Conservation (phyloP, 495 filamentous ascomycete species). For the Ramalina intermedia region DNA sequence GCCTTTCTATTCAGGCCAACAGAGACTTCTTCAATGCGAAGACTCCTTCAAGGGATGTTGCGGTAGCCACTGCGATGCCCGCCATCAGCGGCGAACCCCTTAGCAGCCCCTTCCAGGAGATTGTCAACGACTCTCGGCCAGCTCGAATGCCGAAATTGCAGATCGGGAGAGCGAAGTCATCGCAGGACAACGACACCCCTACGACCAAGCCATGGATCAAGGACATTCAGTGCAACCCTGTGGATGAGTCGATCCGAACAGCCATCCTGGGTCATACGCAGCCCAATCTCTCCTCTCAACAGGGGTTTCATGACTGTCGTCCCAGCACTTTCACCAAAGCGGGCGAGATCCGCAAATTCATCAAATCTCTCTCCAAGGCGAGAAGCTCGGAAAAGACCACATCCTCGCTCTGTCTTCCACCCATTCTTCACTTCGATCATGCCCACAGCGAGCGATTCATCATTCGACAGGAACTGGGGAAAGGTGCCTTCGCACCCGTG, state of each 20-base stretch:
- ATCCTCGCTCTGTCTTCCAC: slow-evolving; percentile 37
- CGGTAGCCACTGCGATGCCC: slow-evolving; percentile 28
- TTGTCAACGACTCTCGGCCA: slow-evolving; percentile 26
- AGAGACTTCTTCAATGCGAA: slow-evolving; percentile 50
- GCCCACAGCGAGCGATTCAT: slow-evolving; percentile 46
- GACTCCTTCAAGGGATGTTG: slow-evolving; percentile 47
- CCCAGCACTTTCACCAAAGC: slow-evolving; percentile 42
- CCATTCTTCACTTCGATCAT: slow-evolving; percentile 52
- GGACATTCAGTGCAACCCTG: slow-evolving; percentile 76
- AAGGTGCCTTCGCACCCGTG: slow-evolving; percentile 87
- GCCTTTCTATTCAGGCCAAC: slow-evolving; percentile 40
- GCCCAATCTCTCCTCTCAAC: slow-evolving; percentile 54
- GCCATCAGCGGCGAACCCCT: slow-evolving; percentile 37
- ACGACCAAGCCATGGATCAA: slow-evolving; percentile 55
- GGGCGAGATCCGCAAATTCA: slow-evolving; percentile 64
- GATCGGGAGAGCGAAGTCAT: slow-evolving; percentile 1
- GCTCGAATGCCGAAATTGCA: slow-evolving; percentile 3
- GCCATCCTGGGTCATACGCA: slow-evolving; percentile 59
- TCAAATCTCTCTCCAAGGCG: slow-evolving; percentile 49
- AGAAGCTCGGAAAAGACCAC: slow-evolving; percentile 49
- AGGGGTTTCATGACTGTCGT: slow-evolving; percentile 62
- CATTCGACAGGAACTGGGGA: slow-evolving; percentile 75
- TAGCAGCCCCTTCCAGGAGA: slow-evolving; percentile 58
- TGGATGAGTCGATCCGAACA: slow-evolving; percentile 55
- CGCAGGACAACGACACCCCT: slow-evolving; percentile 4